A percentile compares a stretch with the other conserved stretches of the same genome.
These are phyloP conservation scores for Pseudocohnilembus persalinus DNA, from an alignment of 169 alveolate species.

Conservation along the genomic window DNA sequence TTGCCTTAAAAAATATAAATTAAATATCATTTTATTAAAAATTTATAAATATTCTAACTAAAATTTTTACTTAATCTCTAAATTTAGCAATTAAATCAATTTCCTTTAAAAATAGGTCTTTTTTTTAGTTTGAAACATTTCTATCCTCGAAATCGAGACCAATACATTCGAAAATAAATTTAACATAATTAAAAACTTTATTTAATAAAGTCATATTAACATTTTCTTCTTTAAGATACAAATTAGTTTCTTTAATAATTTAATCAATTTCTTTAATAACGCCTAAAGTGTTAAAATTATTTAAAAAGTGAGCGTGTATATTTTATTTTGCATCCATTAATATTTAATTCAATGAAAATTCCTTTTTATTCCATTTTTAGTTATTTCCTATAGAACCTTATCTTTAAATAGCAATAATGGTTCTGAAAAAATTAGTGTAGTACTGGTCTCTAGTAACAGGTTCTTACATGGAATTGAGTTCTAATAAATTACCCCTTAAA, in stretches of 20 bases:
- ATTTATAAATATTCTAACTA: slow-evolving; percentile 13
- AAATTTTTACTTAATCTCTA: slow-evolving; percentile 41
- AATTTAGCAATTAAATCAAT: neutral
- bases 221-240: slow-evolving; percentile 45
- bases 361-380: slow-evolving; percentile 76
- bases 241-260: slow-evolving; percentile 65
- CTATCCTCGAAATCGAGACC: neutral
- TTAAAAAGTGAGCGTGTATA: slow-evolving; percentile 69
- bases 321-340: slow-evolving; percentile 56
- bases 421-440: slow-evolving; percentile 91
- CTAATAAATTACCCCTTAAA: slow-evolving; percentile 11
- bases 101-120: neutral
- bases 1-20: neutral
- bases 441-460: slow-evolving; percentile 92
- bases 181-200: neutral
- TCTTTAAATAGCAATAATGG: slow-evolving; percentile 85
- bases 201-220: neutral
- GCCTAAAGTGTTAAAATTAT: slow-evolving; percentile 81
- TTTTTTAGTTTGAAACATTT: no score
- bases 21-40: no score
- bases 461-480: slow-evolving; percentile 91
- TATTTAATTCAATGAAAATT: slow-evolving; percentile 57
- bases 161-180: neutral
- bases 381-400: slow-evolving; percentile 53
- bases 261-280: slow-evolving; percentile 61